Evolutionary conservation across 2,329 filamentous ascomycete genomes (phyloP).

Genomic region (Cadophora sp.): DNA sequence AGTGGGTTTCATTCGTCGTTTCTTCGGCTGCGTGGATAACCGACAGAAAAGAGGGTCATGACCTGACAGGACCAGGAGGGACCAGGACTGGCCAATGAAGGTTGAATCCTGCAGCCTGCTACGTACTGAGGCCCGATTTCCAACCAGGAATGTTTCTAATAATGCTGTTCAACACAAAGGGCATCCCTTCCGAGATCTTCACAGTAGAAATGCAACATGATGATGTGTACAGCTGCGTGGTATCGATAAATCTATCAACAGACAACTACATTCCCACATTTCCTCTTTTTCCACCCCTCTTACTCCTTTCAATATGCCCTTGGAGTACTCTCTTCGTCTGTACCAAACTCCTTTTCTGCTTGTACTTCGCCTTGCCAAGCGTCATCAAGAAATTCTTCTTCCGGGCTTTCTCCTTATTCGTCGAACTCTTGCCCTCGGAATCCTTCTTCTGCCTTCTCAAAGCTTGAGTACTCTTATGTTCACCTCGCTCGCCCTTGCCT

Average conservation of each 20-base stretch:
- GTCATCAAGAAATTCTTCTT: slow-evolving; percentile 99
- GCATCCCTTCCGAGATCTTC: not conserved
- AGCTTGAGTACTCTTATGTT: slow-evolving; percentile 87
- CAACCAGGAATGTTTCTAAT: too few relatives aligned
- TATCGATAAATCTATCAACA: not conserved
- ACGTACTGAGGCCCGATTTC: too few relatives aligned
- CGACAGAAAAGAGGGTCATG: not conserved
- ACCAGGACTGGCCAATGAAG: too few relatives aligned
- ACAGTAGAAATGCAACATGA: not conserved
- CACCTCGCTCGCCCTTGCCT: slow-evolving; percentile 76
- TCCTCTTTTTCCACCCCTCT: slow-evolving; percentile 81
- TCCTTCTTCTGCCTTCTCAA: slow-evolving; percentile 87
- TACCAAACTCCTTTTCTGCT: slow-evolving; percentile 92
- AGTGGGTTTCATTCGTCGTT: not conserved
- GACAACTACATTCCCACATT: slow-evolving; percentile 56
- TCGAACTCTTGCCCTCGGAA: slow-evolving; percentile 90
- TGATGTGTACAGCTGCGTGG: not conserved
- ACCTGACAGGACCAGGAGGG: too few relatives aligned
- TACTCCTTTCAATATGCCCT: slow-evolving; percentile 82
- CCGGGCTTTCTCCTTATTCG: slow-evolving; percentile 94
- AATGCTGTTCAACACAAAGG: not conserved
- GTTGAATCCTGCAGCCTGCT: too few relatives aligned
- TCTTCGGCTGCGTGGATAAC: not conserved
- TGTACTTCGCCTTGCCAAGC: slow-evolving; percentile 91
- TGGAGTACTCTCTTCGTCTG: slow-evolving; percentile 82